Evolutionary conservation across 2,329 filamentous ascomycete genomes (phyloP), one percentile per base, ranked within the genome.

Genomic region (Aspergillus eucalypticola): DNA sequence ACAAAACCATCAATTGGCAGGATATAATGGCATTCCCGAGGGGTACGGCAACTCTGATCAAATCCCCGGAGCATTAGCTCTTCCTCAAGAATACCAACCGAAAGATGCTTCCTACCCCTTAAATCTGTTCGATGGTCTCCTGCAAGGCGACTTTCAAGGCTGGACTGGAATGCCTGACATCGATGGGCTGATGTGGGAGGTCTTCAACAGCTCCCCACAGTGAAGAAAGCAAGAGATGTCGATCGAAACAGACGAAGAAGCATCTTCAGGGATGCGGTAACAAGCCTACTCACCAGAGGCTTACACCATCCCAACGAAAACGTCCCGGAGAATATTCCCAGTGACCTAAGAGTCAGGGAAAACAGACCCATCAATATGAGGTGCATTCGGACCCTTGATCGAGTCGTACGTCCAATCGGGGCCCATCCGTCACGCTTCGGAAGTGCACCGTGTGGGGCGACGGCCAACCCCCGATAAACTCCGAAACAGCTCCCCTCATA

Each of bases 161-260:
- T 65, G 69, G 59, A 60, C 59, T 19, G 71, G 68, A 1, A 63
- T 66, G 42, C 65, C 68, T 5, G 68, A 73, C 51, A 69, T 73
- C 46, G 72, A 73, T 54, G 66, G 64, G 38, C 61, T 73, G 8
- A 70, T 74, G 64, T 70, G 69, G 62, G 70, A 71, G 23, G 54
- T 73, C 4, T 69, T 73, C 51, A 63, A 58, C 17, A 57, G 15
- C 35, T 56, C 54, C 0, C 46, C 46, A 11, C 46, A 50, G 25
- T 49, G 13, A 49, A 5, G 23, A 10, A 17, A 3, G 23, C 13
- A 23, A 15, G 1, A 5, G 15, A 44, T 5, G 15, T 0, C 23
- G 1, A 25, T 25, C 6, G 23, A 25, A 6, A 13, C 17, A 41
- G 6, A 41, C 13, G 17, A n/a, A 19, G n/a, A 42, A 10, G 5